Percentiles rank a stretch among this genome's conserved stretches.
These are phyloP conservation scores for Coleophoma crateriformis DNA, from an alignment of 2,329 filamentous ascomycete species.

Conservation along the genomic window DNA sequence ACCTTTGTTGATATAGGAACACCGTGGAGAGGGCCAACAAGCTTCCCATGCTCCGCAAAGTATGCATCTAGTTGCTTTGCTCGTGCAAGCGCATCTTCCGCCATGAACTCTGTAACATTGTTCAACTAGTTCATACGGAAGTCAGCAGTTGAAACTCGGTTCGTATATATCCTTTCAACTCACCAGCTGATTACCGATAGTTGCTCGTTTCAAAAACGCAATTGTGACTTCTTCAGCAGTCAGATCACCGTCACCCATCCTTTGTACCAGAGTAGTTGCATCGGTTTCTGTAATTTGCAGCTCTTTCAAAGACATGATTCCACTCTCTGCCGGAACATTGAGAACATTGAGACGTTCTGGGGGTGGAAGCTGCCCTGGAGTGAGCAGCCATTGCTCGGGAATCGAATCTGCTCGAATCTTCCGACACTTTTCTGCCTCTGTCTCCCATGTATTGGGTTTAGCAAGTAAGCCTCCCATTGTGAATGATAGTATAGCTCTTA, in stretches of 20 bases:
- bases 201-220: conserved; percentile 48
- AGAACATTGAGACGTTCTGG: no score
- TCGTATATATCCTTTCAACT: conserved; percentile 32
- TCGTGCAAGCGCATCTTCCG: conserved; percentile 42
- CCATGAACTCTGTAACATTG: conserved; percentile 52
- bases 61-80: conserved; percentile 48
- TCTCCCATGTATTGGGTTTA: no score
- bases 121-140: conserved; percentile 41
- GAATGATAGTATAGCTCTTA: no score
- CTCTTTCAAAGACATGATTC: conserved; percentile 28
- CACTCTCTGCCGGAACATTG: no score
- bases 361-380: no score
- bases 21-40: conserved; percentile 33
- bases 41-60: conserved; percentile 30
- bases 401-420: no score
- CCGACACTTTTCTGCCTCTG: no score
- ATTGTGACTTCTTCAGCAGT: conserved; percentile 46
- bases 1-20: conserved; percentile 29
- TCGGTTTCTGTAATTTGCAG: conserved; percentile 57
- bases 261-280: conserved; percentile 48
- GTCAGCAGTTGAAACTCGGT: conserved; percentile 25
- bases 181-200: conserved; percentile 49
- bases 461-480: no score
- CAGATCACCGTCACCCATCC: conserved; percentile 49
- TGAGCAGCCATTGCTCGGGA: no score